Percentiles rank a stretch among this genome's conserved stretches.
These are phyloP conservation scores for Cucurbita argyrosperma DNA, from an alignment of 306 rosid species.

Conservation along the genomic window DNA sequence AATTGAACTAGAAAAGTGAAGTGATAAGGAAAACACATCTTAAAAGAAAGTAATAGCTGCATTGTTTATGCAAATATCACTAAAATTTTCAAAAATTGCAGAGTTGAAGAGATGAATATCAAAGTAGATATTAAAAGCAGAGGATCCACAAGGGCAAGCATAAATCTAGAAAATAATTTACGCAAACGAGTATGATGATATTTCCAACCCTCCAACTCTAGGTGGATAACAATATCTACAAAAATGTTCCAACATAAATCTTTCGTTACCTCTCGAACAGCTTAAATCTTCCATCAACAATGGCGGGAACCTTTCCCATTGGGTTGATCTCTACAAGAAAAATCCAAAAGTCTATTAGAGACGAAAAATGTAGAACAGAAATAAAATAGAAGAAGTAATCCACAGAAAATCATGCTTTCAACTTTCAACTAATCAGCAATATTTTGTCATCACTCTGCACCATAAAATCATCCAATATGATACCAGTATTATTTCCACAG, in stretches of 20 bases:
- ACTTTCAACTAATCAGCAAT: not conserved
- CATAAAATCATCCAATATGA: not conserved
- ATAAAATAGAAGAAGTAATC: not conserved
- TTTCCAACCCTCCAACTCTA: not conserved
- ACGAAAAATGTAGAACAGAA: not conserved
- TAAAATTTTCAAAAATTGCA: not conserved
- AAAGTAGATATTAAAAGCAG: not conserved
- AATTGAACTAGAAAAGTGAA: not conserved
- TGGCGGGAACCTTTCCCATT: constrained; percentile 57
- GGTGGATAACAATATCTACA: not conserved
- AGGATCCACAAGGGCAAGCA: not conserved
- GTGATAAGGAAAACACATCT: not conserved
- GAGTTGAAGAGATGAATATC: not conserved
- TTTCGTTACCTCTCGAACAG: constrained; percentile 61
- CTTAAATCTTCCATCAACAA: constrained; percentile 70
- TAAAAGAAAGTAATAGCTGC: not conserved
- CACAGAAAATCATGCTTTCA: not conserved
- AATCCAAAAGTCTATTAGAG: constrained; percentile 1
- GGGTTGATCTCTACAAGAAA: constrained; percentile 63
- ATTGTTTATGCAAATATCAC: not conserved
- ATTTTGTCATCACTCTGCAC: not conserved
- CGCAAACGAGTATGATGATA: not conserved
- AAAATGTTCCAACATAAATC: not conserved
- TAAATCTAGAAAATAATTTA: not conserved
- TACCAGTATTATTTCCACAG: not conserved